Base-by-base conservation (phyloP, 1,139 yeast species). In the Pichia sp. region DNA sequence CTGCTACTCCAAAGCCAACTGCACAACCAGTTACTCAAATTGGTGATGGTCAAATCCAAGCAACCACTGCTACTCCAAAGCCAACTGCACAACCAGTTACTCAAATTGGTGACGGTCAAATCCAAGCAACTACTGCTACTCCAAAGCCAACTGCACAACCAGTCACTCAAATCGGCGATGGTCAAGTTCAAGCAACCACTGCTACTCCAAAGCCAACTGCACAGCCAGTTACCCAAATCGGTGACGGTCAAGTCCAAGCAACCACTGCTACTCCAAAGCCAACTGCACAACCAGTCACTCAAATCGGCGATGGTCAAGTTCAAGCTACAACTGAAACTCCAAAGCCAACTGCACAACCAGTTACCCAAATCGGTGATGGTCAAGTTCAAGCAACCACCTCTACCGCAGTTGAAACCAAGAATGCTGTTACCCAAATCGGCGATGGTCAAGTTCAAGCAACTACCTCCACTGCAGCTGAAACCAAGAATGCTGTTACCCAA, bases 31-130 rank as follows among this genome's bases (percentile, higher is more conserved):
- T 50, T 17, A 53, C 71, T 25, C 72, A 66, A 51, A 67, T 67
- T 38, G 56, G 61, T 42, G 72, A 66, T 42, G 72, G 72, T 34
- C 48, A 45, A 39, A 41, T 45, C 27, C 48, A 45, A 40, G 55
- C 66, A 27, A 26, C 41, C 50, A 57, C 46, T 63, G 20, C 30
- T 48, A 30, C 62, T 20, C 44, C 47, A 50, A 62, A 33, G 53
- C 56, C 22, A n/a, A 22, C 49, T 22, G 30, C 21, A 11, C 42
- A 56, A 28, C 30, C 54, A 22, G 58, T 56, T 20, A 56, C 66
- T 49, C 69, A 67, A 55, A 67, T 67, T 27, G 63, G 63, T 42
- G 72, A 67, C 41, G 71, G 72, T 31, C 72, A 67, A 53, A 54
- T 65, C 40, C 73, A 65, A 54, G 59, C 63, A 20, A 49, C 63